Evolutionary conservation across 257 asterid genomes (phyloP).

Genomic region (Knoxia roxburghii): DNA sequence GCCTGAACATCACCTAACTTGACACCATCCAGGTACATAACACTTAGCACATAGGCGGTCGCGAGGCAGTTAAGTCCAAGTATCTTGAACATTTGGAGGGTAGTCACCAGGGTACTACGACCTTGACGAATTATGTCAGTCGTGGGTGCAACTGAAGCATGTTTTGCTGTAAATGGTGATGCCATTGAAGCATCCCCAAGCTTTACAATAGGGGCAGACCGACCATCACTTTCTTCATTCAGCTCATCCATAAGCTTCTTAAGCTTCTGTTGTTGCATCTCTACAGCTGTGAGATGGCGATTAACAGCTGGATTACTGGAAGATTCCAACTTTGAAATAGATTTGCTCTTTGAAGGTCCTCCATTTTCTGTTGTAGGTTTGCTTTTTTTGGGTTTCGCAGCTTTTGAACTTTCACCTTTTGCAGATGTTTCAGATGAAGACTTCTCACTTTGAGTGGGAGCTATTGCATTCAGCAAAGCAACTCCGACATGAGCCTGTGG

Average conservation of each 20-base stretch:
- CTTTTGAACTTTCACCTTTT: constrained; percentile 50
- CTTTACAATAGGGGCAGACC: constrained; percentile 85
- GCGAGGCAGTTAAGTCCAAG: constrained; percentile 98
- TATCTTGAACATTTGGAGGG: constrained; percentile 98
- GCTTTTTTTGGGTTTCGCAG: constrained; percentile 54
- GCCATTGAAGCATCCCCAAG: constrained; percentile 99
- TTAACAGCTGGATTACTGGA: constrained; percentile 51
- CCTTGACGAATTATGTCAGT: constrained; percentile 95
- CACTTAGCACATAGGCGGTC: constrained; percentile 92
- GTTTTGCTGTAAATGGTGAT: constrained; percentile 94
- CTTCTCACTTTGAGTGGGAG: constrained; percentile 52
- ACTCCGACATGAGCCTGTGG: constrained; percentile 88
- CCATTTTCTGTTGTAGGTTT: constrained; percentile 42
- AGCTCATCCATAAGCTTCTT: constrained; percentile 91
- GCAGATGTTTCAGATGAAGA: constrained; percentile 53
- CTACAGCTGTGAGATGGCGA: constrained; percentile 79
- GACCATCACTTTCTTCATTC: constrained; percentile 85
- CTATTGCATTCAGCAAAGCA: constrained; percentile 84
- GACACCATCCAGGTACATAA: constrained; percentile 93
- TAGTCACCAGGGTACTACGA: constrained; percentile 91
- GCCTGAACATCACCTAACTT: constrained; percentile 95
- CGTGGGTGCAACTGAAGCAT: constrained; percentile 92
- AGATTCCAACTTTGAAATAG: constrained; percentile 42
- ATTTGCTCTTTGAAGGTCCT: constrained; percentile 38
- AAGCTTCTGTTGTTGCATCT: constrained; percentile 74